A percentile compares a stretch with the other conserved stretches of the same genome.
These are phyloP conservation scores for Ophiosphaerella narmari DNA, from an alignment of 2,329 filamentous ascomycete genomes.

Conservation along the genomic window DNA sequence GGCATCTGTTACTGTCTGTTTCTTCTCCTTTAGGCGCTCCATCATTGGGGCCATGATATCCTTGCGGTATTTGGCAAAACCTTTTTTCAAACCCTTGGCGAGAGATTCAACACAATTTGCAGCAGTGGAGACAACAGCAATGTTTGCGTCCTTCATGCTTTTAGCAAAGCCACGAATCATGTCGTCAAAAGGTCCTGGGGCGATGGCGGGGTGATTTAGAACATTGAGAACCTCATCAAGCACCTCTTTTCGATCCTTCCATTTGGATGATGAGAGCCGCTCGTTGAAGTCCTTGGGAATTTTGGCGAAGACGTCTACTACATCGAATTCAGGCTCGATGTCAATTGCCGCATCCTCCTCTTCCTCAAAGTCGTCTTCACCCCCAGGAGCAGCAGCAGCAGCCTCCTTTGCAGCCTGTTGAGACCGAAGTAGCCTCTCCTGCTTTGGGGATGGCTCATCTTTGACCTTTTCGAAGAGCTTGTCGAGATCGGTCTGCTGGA, in stretches of 20 bases:
- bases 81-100: slow-evolving; percentile 79
- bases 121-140: slow-evolving; percentile 89
- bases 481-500: slow-evolving; percentile 92
- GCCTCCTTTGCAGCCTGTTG: slow-evolving; percentile 83
- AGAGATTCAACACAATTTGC: slow-evolving; percentile 90
- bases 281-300: slow-evolving; percentile 83
- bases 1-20: slow-evolving; percentile 84
- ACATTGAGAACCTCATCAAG: slow-evolving; percentile 78
- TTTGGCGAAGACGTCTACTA: slow-evolving; percentile 82
- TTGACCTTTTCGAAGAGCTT: slow-evolving; percentile 94
- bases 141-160: slow-evolving; percentile 98
- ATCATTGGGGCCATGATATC: slow-evolving; percentile 86
- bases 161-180: slow-evolving; percentile 84
- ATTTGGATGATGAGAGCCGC: slow-evolving; percentile 85
- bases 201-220: slow-evolving; percentile 86
- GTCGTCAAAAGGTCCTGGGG: slow-evolving; percentile 87
- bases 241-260: slow-evolving; percentile 97
- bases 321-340: slow-evolving; percentile 67
- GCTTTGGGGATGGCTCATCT: slow-evolving; percentile 82
- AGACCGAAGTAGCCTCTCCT: slow-evolving; percentile 83
- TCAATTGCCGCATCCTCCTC: slow-evolving; percentile 76
- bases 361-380: slow-evolving; percentile 51
- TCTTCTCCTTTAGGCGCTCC: slow-evolving; percentile 97
- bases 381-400: slow-evolving; percentile 66
- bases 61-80: slow-evolving; percentile 79